Evolutionary conservation across 306 rosid species (phyloP).

Genomic region (Prosopis cineraria): DNA sequence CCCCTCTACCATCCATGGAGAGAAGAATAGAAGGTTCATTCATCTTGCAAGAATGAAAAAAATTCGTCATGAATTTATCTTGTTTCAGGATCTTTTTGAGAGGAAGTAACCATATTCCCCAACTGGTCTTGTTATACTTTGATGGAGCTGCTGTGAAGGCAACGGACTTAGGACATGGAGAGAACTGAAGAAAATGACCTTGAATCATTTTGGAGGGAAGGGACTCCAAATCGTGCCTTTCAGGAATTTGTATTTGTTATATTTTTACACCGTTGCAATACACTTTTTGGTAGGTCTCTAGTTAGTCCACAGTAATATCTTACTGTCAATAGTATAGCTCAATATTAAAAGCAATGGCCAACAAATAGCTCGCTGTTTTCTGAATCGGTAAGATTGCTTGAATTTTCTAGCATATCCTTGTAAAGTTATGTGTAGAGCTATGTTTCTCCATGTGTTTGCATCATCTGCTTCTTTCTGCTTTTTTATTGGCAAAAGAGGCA

Average conservation of each 20-base stretch:
- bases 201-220: not conserved
- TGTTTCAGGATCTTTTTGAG: not conserved
- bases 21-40: conserved; percentile 75
- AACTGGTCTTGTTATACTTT: not conserved
- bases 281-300: not conserved
- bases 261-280: not conserved
- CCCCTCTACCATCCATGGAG: conserved; percentile 49
- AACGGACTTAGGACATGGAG: not conserved
- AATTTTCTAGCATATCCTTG: not conserved
- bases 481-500: too few species aligned
- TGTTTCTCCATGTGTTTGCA: not conserved
- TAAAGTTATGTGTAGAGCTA: not conserved
- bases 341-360: too few species aligned
- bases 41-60: conserved; percentile 55
- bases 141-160: not conserved
- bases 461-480: too few species aligned
- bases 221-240: not conserved
- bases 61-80: not conserved
- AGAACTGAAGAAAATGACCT: not conserved
- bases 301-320: not conserved
- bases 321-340: too few species aligned
- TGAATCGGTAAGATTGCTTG: not conserved
- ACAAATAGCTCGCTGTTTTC: not conserved
- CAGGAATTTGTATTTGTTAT: conserved; percentile 26
- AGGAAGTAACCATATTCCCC: not conserved